Base-by-base conservation (phyloP, 768 basidiomycete species). In the Tephrocybe rancida region DNA sequence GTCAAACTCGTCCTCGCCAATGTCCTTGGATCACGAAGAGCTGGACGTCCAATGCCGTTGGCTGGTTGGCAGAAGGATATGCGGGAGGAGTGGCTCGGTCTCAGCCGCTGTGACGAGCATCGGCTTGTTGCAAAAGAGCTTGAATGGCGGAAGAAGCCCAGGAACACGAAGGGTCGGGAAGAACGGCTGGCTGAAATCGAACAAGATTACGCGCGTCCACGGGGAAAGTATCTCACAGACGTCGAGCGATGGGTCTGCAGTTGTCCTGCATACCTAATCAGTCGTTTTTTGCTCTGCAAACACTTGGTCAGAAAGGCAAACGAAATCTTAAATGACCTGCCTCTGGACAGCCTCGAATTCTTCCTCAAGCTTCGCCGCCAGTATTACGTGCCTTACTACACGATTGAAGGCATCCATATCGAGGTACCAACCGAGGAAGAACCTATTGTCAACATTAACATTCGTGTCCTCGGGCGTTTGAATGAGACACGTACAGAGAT, bases 61-160 rank as follows among this genome's bases (percentile, higher is more conserved):
- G 53, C 54, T 4, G 48, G 50, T 0, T 66, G 64, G 64, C 62
- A 66, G 43, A 43, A 27, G 8, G 61, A 60, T 19, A 53, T 61
- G 25, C 24, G 43, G n/a, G 25, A 37, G 2, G 56, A 62, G 11
- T 66, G 64, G 63, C 9, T 57, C 9, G 55, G 59, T 18, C 54
- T 62, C 53, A 47, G 49, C 25, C 22, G 48, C 13, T 43, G 54
- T 21, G 61, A 64, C 32, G 61, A 62, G 13, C 30, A 32, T 32
- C 13, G 30, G 13, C 30, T 7, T 6, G 30, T 32, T 32, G 30
- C 30, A 32, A 32, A 32, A 13, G 30, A 32, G 30, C 13, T 32
- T 6, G 13, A 32, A 32, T 32, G 30, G 30, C 30, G 6, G 6
- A 32, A 32, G 30, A 13, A 6, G 13, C 30, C 13, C 7, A 32